Base-by-base conservation (phyloP, 1,284 basidiomycete species). In the Moniliophthora roreri region DNA sequence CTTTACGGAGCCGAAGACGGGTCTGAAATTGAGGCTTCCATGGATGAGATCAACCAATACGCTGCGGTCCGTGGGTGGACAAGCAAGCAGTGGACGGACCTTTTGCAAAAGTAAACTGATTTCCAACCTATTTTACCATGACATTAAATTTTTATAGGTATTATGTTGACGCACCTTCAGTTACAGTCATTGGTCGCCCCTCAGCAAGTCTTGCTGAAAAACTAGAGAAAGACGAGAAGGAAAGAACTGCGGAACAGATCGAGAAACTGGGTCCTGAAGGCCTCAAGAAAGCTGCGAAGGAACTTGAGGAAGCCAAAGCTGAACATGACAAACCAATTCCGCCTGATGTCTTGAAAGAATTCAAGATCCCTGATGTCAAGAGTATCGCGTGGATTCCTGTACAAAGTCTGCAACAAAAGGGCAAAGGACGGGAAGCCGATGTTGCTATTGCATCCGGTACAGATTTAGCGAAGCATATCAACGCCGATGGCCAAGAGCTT, bases 381-480 rank as follows among this genome's bases (percentile, higher is more conserved):
- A 91, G 85, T 58, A 95, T 99, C 62, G 84, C 89, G 5, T 99
- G 96, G 95, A 95, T 99, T 54, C 85, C 91, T 0, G 95, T 99
- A 2, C 84, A 95, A 62, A 96, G 87, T 55, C 69, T 82, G 15
- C 87, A 87, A 65, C 85, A 91, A 63, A 68, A 73, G 24, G 82
- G 81, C 34, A 71, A 67, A 45, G 78, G 80, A 15, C 70, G 82
- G 50, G 58, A 64, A 34, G 44, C 52, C 2, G 39, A 50, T 10
- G 55, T 59, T 37, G 47, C 61, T 28, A 53, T 66, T n/a, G 55
- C 64, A 58, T 62, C 65, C 50, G 66, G 66, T 44, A 63, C 64
- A 56, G 62, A 71, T 20, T 72, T 98, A 16, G 78, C 82, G 57
- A 75, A 76, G 51, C 82, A 92, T 64, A 75, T 99, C 41, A 79